Percentiles rank a stretch among this genome's conserved stretches.
Evolutionary conservation across 129 eudicot genomes (phyloP).

Genomic region (Oenanthe sinensis): DNA sequence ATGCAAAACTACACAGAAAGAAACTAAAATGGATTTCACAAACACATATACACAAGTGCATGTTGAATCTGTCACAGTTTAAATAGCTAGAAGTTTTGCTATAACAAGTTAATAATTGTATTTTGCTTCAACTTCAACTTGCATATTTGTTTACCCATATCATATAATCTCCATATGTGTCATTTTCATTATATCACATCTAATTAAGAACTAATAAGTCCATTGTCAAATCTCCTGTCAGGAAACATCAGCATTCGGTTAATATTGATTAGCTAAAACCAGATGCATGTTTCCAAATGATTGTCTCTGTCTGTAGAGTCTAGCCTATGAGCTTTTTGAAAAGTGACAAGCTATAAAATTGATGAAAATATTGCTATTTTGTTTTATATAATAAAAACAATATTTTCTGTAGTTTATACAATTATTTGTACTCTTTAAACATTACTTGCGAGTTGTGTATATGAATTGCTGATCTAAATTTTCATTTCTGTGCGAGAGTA

Average conservation of each 20-base stretch:
- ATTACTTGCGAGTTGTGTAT: too few relatives aligned
- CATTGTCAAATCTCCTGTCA: not conserved
- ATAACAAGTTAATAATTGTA: not conserved
- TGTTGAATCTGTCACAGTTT: not conserved
- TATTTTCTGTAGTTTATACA: too few relatives aligned
- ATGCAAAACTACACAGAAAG: not conserved
- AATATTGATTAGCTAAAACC: not conserved
- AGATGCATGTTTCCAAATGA: conserved; percentile 1
- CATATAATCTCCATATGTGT: conserved; percentile 4
- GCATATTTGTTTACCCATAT: not conserved
- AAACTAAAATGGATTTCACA: not conserved
- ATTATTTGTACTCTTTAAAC: too few relatives aligned
- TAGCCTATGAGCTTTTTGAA: not conserved
- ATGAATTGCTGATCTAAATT: not conserved
- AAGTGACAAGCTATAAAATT: not conserved
- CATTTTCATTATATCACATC: not conserved
- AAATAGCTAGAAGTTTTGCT: not conserved
- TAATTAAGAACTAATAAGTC: not conserved
- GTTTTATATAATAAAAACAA: too few relatives aligned
- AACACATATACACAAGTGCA: not conserved
- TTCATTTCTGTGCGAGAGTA: not conserved
- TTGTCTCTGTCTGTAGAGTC: not conserved
- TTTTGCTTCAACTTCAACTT: conserved; percentile 1
- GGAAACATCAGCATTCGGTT: too few relatives aligned
- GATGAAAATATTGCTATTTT: too few relatives aligned